Conservation (phyloP, 2,329 filamentous ascomycete genomes). For the Claviceps digitariae region DNA sequence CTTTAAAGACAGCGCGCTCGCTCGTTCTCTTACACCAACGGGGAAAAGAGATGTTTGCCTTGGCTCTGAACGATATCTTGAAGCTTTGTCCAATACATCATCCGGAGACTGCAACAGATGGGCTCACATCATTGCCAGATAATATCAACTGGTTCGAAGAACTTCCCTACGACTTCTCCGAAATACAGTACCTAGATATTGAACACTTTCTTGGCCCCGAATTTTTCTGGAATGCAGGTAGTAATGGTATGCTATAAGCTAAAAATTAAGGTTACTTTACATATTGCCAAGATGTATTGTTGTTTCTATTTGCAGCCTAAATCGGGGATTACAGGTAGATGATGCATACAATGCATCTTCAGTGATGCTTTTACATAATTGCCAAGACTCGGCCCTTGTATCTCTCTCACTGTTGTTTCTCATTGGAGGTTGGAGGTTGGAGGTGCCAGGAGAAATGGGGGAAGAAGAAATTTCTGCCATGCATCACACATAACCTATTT, state of each 20-base stretch:
- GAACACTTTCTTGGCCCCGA: slow-evolving; percentile 22
- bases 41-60: slow-evolving; percentile 31
- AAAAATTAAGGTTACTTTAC: background rate
- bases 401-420: background rate
- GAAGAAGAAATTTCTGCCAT: too few relatives aligned
- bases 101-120: background rate
- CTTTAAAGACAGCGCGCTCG: slow-evolving; percentile 38
- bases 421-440: background rate
- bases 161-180: slow-evolving; percentile 29
- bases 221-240: background rate
- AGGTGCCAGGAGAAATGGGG: too few relatives aligned
- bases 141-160: slow-evolving; percentile 23
- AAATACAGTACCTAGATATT: slow-evolving; percentile 28
- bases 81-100: slow-evolving; percentile 18
- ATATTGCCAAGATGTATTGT: background rate
- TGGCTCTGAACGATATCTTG: slow-evolving; percentile 24
- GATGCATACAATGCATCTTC: background rate
- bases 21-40: slow-evolving; percentile 38
- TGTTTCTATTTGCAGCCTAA: background rate
- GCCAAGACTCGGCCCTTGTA: background rate
- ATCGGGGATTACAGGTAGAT: background rate
- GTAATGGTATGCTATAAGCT: slow-evolving; percentile 1
- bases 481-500: background rate
- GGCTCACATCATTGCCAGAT: background rate
- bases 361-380: background rate